Conservation (phyloP, 352 stramenopile genomes). For the Phytopythium kandeliae region DNA sequence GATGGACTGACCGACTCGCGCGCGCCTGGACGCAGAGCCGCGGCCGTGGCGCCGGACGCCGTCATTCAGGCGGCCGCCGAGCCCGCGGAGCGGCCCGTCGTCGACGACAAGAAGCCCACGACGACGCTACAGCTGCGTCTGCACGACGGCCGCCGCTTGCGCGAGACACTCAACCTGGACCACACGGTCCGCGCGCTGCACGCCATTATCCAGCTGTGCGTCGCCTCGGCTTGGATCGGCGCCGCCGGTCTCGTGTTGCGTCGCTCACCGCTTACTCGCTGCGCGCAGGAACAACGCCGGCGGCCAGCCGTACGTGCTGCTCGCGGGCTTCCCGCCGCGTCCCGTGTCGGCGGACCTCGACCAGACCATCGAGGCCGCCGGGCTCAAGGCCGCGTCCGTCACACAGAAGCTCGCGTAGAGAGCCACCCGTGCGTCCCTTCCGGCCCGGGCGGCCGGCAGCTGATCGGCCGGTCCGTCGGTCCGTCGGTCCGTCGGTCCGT, state of each 20-base stretch:
- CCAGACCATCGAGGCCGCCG: conserved; percentile 86
- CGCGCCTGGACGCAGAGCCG: no score
- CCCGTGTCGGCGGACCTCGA: conserved; percentile 79
- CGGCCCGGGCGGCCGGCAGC: no score
- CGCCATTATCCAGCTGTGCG: conserved; percentile 79
- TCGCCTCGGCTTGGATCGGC: no score
- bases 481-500: no score
- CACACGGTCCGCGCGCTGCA: conserved; percentile 88
- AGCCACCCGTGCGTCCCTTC: no score
- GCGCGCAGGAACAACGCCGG: conserved; percentile 57
- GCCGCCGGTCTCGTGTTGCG: no score
- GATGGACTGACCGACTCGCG: no score
- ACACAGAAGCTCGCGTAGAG: conserved; percentile 88
- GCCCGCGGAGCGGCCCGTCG: conserved; percentile 39
- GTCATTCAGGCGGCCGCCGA: conserved; percentile 37
- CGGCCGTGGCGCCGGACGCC: conserved; percentile 33
- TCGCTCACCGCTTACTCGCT: no score
- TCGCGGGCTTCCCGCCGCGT: conserved; percentile 89
- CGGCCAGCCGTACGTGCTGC: conserved; percentile 82
- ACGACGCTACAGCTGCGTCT: conserved; percentile 88
- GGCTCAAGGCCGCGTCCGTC: conserved; percentile 89
- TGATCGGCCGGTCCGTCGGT: no score
- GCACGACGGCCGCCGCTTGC: conserved; percentile 72
- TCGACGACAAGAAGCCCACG: conserved; percentile 83
- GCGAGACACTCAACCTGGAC: conserved; percentile 82